These are phyloP conservation scores for Rhexocercosporidium sp. DNA, from an alignment of 2,329 filamentous ascomycete genomes.

Conservation along the genomic window DNA sequence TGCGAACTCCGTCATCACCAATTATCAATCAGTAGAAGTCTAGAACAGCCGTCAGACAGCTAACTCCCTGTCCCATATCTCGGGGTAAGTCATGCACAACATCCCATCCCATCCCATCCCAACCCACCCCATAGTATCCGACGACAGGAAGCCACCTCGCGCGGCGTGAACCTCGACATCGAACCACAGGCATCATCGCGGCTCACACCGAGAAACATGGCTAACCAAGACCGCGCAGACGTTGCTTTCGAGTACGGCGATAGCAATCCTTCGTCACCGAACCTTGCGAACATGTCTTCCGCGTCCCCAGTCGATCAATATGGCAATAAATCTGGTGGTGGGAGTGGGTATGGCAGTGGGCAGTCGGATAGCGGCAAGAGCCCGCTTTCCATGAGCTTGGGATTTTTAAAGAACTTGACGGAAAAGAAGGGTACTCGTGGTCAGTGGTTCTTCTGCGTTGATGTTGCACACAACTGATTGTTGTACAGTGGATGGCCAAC, in stretches of 20 bases:
- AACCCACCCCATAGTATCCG: conserved; percentile 7
- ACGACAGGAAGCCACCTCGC: conserved; percentile 7
- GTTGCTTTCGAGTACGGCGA: conserved; percentile 13
- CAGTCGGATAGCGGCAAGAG: conserved; percentile 42
- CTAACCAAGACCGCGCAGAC: conserved; percentile 27
- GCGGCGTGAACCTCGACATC: neutral
- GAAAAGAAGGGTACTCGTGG: conserved; percentile 82
- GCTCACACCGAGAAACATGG: conserved; percentile 24
- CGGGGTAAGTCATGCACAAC: conserved; percentile 31
- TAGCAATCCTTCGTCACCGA: conserved; percentile 14
- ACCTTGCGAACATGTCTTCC: conserved; percentile 35
- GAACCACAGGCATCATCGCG: conserved; percentile 14
- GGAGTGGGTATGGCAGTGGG: conserved; percentile 40
- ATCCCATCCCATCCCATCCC: conserved; percentile 4
- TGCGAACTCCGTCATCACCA: conserved; percentile 14
- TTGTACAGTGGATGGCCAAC: conserved; percentile 70
- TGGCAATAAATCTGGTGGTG: conserved; percentile 34
- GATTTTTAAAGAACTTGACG: conserved; percentile 68
- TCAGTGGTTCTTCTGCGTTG: conserved; percentile 44
- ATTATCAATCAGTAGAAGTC: conserved; percentile 17
- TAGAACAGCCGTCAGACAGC: conserved; percentile 17
- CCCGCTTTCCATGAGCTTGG: conserved; percentile 53
- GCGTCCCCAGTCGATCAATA: conserved; percentile 39
- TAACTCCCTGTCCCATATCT: conserved; percentile 8
- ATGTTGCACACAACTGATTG: conserved; percentile 20